Base-by-base conservation (phyloP, 768 basidiomycete genomes). In the Mycena rebaudengoi region DNA sequence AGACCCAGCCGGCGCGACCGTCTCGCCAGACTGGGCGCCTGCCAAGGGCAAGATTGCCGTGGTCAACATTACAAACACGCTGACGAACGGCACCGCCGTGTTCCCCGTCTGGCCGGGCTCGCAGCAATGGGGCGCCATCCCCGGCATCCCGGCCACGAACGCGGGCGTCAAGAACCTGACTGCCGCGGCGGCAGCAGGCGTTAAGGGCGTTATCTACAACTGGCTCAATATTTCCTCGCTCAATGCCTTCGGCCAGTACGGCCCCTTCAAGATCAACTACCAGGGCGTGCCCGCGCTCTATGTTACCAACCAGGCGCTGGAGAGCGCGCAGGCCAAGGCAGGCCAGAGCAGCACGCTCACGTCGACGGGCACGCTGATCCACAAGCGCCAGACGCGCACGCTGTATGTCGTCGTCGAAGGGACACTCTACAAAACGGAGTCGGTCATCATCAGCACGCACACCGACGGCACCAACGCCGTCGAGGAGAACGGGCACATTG, bases 401-500 rank as follows among this genome's bases (percentile, higher is more conserved):
- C 53, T 55, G 35, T 55, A 55, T 25, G 25, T 21, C 53, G 30
- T 55, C 37, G 39, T 55, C 5, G 6, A 18, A 14, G 53, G 53
- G n/a, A 55, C 53, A 13, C 35, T 40, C 39, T 21, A 6, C 6
- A n/a, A 33, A 21, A 55, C 39, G 21, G 53, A 55, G 53, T 40
- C 53, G 7, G 53, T 25, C n/a, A 39, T 55, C n/a, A 40, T 55
- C 7, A 21, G 6, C 16, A 55, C 53, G 5, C 53, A 55, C 53
- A 55, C 53, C 8, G 53, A 55, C 53, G 53, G 53, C 10, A 39
- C 41, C 33, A 55, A 55, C 21, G 39, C 53, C 10, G 13, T 55
- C 11, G 53, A 40, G 39, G 35, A 55, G 39, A 55, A 55, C 39
- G 53, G 53, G 7, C 53, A 55, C 39, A 55, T 55, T 39, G 53